phyloP scores from a whole-genome alignment of 2,329 filamentous ascomycete species.

The Metarhizium anisopliae region DNA sequence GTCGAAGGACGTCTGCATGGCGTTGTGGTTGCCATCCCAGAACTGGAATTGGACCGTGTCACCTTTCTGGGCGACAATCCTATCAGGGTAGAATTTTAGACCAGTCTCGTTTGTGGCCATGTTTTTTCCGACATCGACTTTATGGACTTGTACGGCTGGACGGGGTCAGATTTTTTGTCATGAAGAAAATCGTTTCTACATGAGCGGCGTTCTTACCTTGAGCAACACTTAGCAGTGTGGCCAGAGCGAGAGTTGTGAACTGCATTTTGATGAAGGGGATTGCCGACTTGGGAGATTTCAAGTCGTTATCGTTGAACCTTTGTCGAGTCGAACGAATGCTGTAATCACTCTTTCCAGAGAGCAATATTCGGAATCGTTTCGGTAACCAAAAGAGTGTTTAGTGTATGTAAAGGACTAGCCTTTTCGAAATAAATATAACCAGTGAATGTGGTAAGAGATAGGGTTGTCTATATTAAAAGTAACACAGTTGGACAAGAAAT shows the following conservation, averaged over 20 bases:
- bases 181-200: neutral
- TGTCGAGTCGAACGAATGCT: neutral
- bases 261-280: conserved; percentile 36
- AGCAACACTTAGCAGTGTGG: conserved; percentile 38
- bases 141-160: conserved; percentile 41
- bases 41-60: conserved; percentile 61
- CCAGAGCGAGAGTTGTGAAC: conserved; percentile 36
- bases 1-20: conserved; percentile 69
- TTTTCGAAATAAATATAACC: conserved; percentile 10
- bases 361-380: neutral
- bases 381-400: neutral
- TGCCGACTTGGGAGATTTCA: neutral
- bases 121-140: conserved; percentile 53
- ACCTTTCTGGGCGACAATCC: conserved; percentile 53
- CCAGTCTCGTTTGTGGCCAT: conserved; percentile 37
- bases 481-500: neutral
- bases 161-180: neutral
- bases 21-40: conserved; percentile 63
- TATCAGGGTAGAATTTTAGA: conserved; percentile 57
- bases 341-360: conserved; percentile 7
- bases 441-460: neutral
- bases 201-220: conserved; percentile 27
- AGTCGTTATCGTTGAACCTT: neutral
- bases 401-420: conserved; percentile 36
- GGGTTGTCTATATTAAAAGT: neutral